A percentile compares a stretch with the other conserved stretches of the same genome.
These are phyloP conservation scores for Pleurotus djamor DNA, from an alignment of 768 basidiomycete species.

Conservation along the genomic window DNA sequence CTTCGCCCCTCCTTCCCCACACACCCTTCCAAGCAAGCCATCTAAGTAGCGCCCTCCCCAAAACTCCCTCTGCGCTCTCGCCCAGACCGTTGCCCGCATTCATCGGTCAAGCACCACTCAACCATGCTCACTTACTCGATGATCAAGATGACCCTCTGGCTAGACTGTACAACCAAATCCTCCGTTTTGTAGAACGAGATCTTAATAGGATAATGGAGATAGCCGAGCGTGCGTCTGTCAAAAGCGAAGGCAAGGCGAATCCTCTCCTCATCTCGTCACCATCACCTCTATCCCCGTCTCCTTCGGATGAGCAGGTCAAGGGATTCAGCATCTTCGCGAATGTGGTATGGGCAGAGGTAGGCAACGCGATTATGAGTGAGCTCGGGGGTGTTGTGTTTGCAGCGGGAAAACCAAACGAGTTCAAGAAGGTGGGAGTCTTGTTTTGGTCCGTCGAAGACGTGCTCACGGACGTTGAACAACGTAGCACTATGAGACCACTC, in stretches of 20 bases:
- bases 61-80: constrained; percentile 50
- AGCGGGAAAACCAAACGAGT: constrained; percentile 88
- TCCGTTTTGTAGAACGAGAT: constrained; percentile 80
- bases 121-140: constrained; percentile 55
- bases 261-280: constrained; percentile 13
- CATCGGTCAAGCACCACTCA: constrained; percentile 20
- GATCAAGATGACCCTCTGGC: constrained; percentile 68
- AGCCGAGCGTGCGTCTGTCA: constrained; percentile 65
- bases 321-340: constrained; percentile 86
- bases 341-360: constrained; percentile 88
- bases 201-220: constrained; percentile 72
- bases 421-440: constrained; percentile 61
- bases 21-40: constrained; percentile 56
- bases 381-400: constrained; percentile 83
- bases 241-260: constrained; percentile 28
- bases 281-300: background rate
- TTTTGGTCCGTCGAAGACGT: no score
- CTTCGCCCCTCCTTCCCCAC: constrained; percentile 74
- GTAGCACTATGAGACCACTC: constrained; percentile 84
- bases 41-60: constrained; percentile 25
- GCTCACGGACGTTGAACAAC: background rate
- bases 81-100: constrained; percentile 50
- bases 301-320: constrained; percentile 16
- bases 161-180: constrained; percentile 75
- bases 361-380: constrained; percentile 78